Base-by-base conservation (phyloP, 306 rosid species). In the Begonia fuchsioides region DNA sequence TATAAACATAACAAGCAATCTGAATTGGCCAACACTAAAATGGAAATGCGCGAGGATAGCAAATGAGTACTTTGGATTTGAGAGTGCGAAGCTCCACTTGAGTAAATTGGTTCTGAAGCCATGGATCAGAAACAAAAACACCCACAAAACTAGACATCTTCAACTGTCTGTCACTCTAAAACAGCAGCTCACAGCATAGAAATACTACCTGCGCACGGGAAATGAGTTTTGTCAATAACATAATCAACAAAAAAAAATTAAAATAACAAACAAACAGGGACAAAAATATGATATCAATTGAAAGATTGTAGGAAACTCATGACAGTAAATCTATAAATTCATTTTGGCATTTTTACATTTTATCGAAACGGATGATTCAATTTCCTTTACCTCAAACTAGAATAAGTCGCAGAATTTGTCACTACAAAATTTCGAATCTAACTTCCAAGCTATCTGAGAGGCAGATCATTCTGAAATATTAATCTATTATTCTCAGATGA, bases 101-200 rank as follows among this genome's bases (percentile, higher is more conserved):
- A 17, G 98, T 90, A 77, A 90, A 90, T 73, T 90, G 98, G 54
- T 79, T 90, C 59, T 90, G 98, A 38, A 90, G 87, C 76, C 75
- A 82, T 75, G 92, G 98, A 90, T 90, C 98, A 67, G 95, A 90
- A 66, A 90, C 98, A 13, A 90, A 80, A 79, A 90, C 73, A 56
- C 98, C 98, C 60, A 92, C 82, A 38, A 79, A 92, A 20, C 85
- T 72, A 11, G 81, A 75, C 98, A 90, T 90, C 14, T 41, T 79
- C 53, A 50, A 64, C 59, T 63, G 35, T 26, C 39, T 53, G 53
- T 72, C 51, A 66, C 53, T n/a, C n/a, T 55, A 54, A 48, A 62
- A 44, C 19, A 43, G 38, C 60, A 16, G 59, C 59, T 56, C 64
- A 52, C 39, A 58, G 54, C 45, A 56, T 14, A 57, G 58, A 55